A percentile compares a stretch with the other conserved stretches of the same genome.
Conservation (phyloP, 805 yeast genomes). For the Metschnikowia dekortorum region DNA sequence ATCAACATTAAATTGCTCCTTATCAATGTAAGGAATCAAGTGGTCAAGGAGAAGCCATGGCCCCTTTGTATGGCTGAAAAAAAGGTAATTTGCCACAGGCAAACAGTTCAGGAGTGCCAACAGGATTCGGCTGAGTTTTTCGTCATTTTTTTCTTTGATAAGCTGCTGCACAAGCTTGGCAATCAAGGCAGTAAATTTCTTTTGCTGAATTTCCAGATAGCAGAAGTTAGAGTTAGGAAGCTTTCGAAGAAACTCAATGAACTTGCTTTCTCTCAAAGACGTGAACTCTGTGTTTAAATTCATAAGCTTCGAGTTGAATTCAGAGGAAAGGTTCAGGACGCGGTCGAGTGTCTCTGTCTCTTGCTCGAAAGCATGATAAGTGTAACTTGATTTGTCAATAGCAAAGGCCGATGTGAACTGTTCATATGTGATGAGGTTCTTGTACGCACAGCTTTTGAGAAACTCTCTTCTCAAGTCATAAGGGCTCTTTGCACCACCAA, state of each 20-base stretch:
- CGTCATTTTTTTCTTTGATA: constrained; percentile 16
- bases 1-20: constrained; percentile 23
- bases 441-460: constrained; percentile 28
- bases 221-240: constrained; percentile 15
- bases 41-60: constrained; percentile 22
- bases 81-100: constrained; percentile 12
- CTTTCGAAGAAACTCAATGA: constrained; percentile 24
- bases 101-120: constrained; percentile 12
- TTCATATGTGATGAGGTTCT: constrained; percentile 23
- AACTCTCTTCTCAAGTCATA: constrained; percentile 26
- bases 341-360: constrained; percentile 24
- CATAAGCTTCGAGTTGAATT: constrained; percentile 29
- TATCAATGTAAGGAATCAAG: constrained; percentile 18
- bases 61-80: constrained; percentile 12
- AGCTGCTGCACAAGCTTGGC: constrained; percentile 8
- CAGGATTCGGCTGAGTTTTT: constrained; percentile 26
- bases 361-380: constrained; percentile 22
- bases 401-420: constrained; percentile 27
- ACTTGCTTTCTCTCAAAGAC: constrained; percentile 37
- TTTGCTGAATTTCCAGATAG: constrained; percentile 19
- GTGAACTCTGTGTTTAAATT: constrained; percentile 36
- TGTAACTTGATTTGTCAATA: constrained; percentile 20
- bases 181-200: constrained; percentile 17
- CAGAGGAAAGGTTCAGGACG: constrained; percentile 9
- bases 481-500: constrained; percentile 15